A percentile compares a stretch with the other conserved stretches of the same genome.
Evolutionary conservation across 352 stramenopile species (phyloP).

Genomic region (Elongisporangium anandrum): DNA sequence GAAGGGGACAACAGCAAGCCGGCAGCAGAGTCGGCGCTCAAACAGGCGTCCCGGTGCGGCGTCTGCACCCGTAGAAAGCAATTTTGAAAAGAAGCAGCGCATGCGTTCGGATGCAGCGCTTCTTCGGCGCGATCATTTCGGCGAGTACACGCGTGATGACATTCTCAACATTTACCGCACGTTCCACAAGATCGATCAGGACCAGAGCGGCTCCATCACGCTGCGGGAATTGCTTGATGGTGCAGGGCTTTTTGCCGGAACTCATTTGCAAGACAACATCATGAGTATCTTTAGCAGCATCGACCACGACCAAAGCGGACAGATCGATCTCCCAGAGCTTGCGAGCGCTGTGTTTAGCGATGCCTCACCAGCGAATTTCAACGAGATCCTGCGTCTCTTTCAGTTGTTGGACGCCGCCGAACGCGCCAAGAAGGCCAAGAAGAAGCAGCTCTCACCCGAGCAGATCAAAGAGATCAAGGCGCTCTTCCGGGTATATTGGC

Average conservation of each 20-base stretch:
- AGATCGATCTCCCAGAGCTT: slow-evolving; percentile 69
- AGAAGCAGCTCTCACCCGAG: slow-evolving; percentile 45
- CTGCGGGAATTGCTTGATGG: slow-evolving; percentile 53
- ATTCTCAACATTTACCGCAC: slow-evolving; percentile 70
- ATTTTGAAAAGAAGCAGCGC: slow-evolving; percentile 47
- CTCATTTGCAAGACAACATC: slow-evolving; percentile 63
- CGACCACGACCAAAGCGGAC: slow-evolving; percentile 68
- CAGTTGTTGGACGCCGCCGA: slow-evolving; percentile 47
- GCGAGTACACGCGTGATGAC: slow-evolving; percentile 57
- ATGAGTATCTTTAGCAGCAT: slow-evolving; percentile 76
- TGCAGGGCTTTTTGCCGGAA: slow-evolving; percentile 53
- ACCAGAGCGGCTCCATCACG: slow-evolving; percentile 64
- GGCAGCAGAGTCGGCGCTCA: slow-evolving; percentile 1
- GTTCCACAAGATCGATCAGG: slow-evolving; percentile 67
- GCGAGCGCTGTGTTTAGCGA: slow-evolving; percentile 56
- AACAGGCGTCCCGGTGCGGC: background rate
- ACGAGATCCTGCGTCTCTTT: slow-evolving; percentile 58
- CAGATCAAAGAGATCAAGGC: slow-evolving; percentile 57
- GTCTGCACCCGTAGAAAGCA: slow-evolving; percentile 1
- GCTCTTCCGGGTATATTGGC: slow-evolving; percentile 44
- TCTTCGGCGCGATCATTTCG: slow-evolving; percentile 61
- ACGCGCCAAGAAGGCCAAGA: slow-evolving; percentile 38
- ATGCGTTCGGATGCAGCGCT: slow-evolving; percentile 58
- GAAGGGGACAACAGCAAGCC: background rate
- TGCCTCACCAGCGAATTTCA: slow-evolving; percentile 25